Evolutionary conservation across 257 asterid genomes (phyloP).

Genomic region (Paulownia fortunei): DNA sequence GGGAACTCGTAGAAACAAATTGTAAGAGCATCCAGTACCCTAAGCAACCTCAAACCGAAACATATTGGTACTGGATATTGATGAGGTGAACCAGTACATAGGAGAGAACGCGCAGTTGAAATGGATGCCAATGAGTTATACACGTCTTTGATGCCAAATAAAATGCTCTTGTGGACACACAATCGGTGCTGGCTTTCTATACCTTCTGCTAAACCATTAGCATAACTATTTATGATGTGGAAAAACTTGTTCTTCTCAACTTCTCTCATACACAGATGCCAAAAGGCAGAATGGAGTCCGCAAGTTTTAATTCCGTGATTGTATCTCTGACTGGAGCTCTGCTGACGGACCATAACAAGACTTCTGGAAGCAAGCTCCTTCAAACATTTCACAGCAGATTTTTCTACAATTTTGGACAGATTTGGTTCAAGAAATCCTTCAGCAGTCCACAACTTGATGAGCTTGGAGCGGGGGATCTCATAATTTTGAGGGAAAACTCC

Average conservation of each 20-base stretch:
- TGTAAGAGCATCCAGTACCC: conserved; percentile 7
- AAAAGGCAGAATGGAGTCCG: conserved; percentile 18
- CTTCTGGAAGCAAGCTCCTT: conserved; percentile 7
- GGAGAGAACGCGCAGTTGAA: conserved; percentile 10
- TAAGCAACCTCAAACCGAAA: not conserved
- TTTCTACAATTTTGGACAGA: not conserved
- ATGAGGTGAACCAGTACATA: not conserved
- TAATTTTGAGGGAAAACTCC: conserved; percentile 27
- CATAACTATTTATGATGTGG: not conserved
- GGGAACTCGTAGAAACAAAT: conserved; percentile 26
- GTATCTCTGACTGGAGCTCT: not conserved
- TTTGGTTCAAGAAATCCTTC: conserved; percentile 31
- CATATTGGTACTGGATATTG: conserved; percentile 5
- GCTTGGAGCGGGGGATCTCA: conserved; percentile 13
- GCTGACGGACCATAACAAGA: conserved; percentile 7
- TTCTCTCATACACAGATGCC: conserved; percentile 8
- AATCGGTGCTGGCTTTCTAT: not conserved
- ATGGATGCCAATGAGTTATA: not conserved
- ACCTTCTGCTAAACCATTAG: not conserved
- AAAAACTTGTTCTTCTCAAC: conserved; percentile 11
- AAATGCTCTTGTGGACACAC: conserved; percentile 5
- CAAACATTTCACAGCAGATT: conserved; percentile 9
- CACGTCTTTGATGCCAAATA: conserved; percentile 14
- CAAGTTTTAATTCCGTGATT: conserved; percentile 23
- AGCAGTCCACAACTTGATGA: conserved; percentile 21